These are phyloP conservation scores for Talaromyces piceae DNA, from an alignment of 2,329 filamentous ascomycete genomes.

Conservation along the genomic window DNA sequence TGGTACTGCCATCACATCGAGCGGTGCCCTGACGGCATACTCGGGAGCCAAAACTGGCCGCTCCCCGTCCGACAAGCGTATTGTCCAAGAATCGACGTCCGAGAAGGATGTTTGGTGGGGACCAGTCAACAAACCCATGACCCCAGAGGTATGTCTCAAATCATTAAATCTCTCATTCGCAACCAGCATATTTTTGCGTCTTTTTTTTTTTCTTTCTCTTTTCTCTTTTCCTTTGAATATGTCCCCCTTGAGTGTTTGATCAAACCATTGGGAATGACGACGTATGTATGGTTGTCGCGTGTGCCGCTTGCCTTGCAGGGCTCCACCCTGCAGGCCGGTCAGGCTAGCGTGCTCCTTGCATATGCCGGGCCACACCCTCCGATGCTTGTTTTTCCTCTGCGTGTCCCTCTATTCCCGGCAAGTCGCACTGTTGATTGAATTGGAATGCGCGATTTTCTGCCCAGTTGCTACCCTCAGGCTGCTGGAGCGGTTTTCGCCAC, in stretches of 20 bases:
- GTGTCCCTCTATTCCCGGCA: not conserved
- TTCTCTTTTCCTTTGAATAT: not conserved
- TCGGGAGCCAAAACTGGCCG: conserved; percentile 97
- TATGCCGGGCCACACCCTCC: conserved; percentile 14
- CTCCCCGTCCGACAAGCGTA: conserved; percentile 93
- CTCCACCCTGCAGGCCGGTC: conserved; percentile 10
- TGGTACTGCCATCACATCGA: conserved; percentile 92
- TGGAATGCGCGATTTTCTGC: conserved; percentile 11
- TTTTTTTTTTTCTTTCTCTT: conserved; percentile 8
- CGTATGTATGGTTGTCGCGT: conserved; percentile 18
- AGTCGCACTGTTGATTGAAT: not conserved
- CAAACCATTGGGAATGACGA: too few species aligned
- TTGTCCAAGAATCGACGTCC: conserved; percentile 84
- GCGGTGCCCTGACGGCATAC: conserved; percentile 91
- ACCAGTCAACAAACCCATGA: conserved; percentile 99
- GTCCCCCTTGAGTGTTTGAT: conserved; percentile 4
- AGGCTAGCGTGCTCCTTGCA: conserved; percentile 8
- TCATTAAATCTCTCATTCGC: conserved; percentile 1
- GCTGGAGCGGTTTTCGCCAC: not conserved
- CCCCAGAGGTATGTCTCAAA: conserved; percentile 68
- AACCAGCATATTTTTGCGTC: conserved; percentile 3
- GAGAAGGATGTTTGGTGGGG: conserved; percentile 98
- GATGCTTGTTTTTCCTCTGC: conserved; percentile 14
- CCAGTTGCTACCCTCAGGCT: not conserved
- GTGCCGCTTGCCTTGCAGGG: conserved; percentile 11